Evolutionary conservation across 352 stramenopile species (phyloP).

Genomic region (Peronospora farinosa): DNA sequence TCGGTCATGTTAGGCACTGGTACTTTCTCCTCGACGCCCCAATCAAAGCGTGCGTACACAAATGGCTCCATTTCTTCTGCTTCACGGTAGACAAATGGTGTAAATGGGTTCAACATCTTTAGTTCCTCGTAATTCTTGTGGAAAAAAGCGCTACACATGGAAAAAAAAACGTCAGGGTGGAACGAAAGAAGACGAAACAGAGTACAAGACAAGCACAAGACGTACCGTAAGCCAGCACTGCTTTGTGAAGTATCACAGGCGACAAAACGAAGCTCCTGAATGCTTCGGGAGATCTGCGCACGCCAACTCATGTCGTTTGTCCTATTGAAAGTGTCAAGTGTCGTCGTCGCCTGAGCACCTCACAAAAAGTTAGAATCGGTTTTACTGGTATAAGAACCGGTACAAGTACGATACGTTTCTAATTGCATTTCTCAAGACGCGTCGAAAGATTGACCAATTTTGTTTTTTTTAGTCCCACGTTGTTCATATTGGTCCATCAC

Average conservation of each 20-base stretch:
- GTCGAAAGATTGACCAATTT: no score
- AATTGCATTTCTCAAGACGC: no score
- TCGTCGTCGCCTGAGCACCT: neutral
- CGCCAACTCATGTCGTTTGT: slow-evolving; percentile 70
- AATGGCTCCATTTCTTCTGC: slow-evolving; percentile 86
- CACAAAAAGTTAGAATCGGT: slow-evolving; percentile 1
- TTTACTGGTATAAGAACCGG: no score
- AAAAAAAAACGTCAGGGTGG: neutral
- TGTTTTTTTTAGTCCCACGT: no score
- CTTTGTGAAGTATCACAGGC: slow-evolving; percentile 78
- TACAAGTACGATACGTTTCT: no score
- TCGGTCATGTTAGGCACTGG: slow-evolving; percentile 79
- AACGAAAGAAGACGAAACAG: no score
- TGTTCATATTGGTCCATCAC: no score
- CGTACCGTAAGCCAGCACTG: slow-evolving; percentile 74
- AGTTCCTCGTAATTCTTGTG: slow-evolving; percentile 83
- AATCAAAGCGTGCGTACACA: slow-evolving; percentile 82
- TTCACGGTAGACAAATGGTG: slow-evolving; percentile 81
- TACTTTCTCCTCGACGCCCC: slow-evolving; percentile 80
- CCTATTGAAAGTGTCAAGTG: neutral
- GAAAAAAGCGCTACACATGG: slow-evolving; percentile 66
- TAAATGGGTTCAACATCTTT: slow-evolving; percentile 84
- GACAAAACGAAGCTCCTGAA: slow-evolving; percentile 83
- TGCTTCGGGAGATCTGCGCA: slow-evolving; percentile 80
- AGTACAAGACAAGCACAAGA: slow-evolving; percentile 1